phyloP scores from a whole-genome alignment of 2,329 filamentous ascomycete genomes.

The Aspergillus hiratsukae region DNA sequence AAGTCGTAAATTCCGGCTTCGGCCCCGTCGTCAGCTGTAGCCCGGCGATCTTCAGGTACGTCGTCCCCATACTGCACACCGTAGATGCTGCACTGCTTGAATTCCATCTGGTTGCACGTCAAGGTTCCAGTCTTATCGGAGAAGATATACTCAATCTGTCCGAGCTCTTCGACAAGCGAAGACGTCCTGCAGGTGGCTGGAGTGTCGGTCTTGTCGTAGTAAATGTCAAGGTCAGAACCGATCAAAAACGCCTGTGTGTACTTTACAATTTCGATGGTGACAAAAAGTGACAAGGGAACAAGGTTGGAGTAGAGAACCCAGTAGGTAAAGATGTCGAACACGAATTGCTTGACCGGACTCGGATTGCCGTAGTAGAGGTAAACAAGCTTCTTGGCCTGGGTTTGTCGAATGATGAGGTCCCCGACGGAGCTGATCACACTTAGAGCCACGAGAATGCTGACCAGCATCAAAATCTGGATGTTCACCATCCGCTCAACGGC shows the following conservation, averaged over 20 bases:
- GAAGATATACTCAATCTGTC: slow-evolving; percentile 98
- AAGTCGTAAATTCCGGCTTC: slow-evolving; percentile 83
- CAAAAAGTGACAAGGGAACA: slow-evolving; percentile 95
- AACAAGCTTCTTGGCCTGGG: slow-evolving; percentile 56
- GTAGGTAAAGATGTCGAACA: slow-evolving; percentile 93
- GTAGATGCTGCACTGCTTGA: slow-evolving; percentile 88
- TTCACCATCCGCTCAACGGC: slow-evolving; percentile 94
- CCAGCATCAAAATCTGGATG: slow-evolving; percentile 83
- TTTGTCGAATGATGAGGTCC: slow-evolving; percentile 74
- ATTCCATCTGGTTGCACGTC: slow-evolving; percentile 99
- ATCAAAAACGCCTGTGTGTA: slow-evolving; percentile 98
- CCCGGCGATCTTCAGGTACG: slow-evolving; percentile 82
- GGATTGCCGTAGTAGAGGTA: slow-evolving; percentile 69
- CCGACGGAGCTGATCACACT: slow-evolving; percentile 89
- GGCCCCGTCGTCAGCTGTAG: slow-evolving; percentile 70
- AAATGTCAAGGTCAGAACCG: slow-evolving; percentile 96
- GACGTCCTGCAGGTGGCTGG: slow-evolving; percentile 94
- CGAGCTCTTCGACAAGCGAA: slow-evolving; percentile 91
- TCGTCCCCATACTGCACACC: slow-evolving; percentile 93
- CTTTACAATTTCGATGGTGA: slow-evolving; percentile 96
- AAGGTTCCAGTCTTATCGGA: slow-evolving; percentile 96
- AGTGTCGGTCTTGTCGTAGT: slow-evolving; percentile 92
- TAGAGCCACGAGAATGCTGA: slow-evolving; percentile 75
- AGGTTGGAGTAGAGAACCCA: slow-evolving; percentile 97
- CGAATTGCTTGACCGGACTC: slow-evolving; percentile 73